Conservation (phyloP, 2,329 filamentous ascomycete species). For the Elsinoe batatas region DNA sequence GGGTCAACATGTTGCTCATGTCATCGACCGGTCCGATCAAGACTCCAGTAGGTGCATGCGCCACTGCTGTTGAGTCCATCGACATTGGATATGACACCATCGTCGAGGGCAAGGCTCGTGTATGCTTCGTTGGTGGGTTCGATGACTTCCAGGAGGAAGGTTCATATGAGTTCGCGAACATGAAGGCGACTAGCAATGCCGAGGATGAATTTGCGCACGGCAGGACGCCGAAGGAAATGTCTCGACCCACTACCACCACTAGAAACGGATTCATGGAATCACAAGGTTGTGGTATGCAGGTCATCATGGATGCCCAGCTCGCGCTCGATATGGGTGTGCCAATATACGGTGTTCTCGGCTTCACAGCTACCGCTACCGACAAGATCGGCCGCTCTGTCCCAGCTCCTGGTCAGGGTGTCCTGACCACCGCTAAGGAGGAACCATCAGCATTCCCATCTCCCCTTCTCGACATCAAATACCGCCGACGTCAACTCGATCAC, state of each 20-base stretch:
- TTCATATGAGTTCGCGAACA: constrained; percentile 99
- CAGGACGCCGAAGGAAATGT: constrained; percentile 95
- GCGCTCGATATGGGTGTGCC: constrained; percentile 97
- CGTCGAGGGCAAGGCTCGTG: constrained; percentile 91
- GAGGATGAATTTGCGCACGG: constrained; percentile 94
- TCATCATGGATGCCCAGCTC: constrained; percentile 95
- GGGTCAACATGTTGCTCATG: constrained; percentile 98
- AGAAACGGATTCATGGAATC: constrained; percentile 99
- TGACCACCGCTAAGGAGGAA: constrained; percentile 88
- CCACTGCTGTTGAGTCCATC: constrained; percentile 91
- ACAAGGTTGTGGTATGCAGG: constrained; percentile 93
- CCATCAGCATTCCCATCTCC: constrained; percentile 89
- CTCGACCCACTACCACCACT: constrained; percentile 90
- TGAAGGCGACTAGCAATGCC: constrained; percentile 98
- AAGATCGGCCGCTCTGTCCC: constrained; percentile 98
- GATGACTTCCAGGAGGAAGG: constrained; percentile 99
- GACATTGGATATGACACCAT: constrained; percentile 99
- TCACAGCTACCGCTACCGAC: constrained; percentile 93
- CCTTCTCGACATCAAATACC: constrained; percentile 94
- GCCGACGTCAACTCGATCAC: constrained; percentile 85
- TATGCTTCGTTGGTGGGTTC: constrained; percentile 97
- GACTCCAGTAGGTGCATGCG: constrained; percentile 94
- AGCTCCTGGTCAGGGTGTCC: constrained; percentile 89
- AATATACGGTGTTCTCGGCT: constrained; percentile 86
- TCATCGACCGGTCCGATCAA: constrained; percentile 98